A percentile compares a stretch with the other conserved stretches of the same genome.
These are phyloP conservation scores for Curvularia sp. DNA, from an alignment of 2,329 filamentous ascomycete genomes.

Conservation along the genomic window DNA sequence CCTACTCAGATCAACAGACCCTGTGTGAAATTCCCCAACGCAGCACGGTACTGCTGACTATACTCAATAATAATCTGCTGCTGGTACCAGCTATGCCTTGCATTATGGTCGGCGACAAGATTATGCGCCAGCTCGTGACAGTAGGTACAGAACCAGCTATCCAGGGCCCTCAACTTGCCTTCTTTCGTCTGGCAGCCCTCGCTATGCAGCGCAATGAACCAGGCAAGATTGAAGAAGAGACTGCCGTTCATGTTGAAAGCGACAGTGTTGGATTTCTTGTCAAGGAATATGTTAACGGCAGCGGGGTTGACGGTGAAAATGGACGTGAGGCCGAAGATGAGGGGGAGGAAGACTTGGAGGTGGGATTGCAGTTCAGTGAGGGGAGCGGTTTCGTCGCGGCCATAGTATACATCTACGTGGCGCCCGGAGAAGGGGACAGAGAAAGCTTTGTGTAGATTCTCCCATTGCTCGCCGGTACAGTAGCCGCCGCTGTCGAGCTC, in stretches of 20 bases:
- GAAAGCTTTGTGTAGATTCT: constrained; percentile 49
- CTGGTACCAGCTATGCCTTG: constrained; percentile 49
- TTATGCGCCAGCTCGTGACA: constrained; percentile 98
- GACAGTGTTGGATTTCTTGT: constrained; percentile 79
- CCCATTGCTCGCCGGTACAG: constrained; percentile 49
- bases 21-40: constrained; percentile 35
- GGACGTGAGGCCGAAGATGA: constrained; percentile 45
- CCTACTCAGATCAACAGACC: constrained; percentile 22
- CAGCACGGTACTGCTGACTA: constrained; percentile 41
- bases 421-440: constrained; percentile 44
- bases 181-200: constrained; percentile 33
- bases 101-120: constrained; percentile 73
- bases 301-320: constrained; percentile 72
- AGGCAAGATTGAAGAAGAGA: constrained; percentile 92
- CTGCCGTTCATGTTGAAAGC: constrained; percentile 89
- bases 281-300: constrained; percentile 86
- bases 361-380: constrained; percentile 39
- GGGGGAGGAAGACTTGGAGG: constrained; percentile 41
- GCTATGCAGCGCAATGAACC: constrained; percentile 79
- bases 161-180: constrained; percentile 58
- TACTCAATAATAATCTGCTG: constrained; percentile 51
- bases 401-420: constrained; percentile 49
- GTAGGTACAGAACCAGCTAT: constrained; percentile 94
- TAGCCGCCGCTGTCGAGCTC: constrained; percentile 50
- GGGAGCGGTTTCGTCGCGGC: constrained; percentile 36